These are phyloP conservation scores for Aureobasidium sp. DNA, from an alignment of 2,329 filamentous ascomycete genomes.

Conservation along the genomic window DNA sequence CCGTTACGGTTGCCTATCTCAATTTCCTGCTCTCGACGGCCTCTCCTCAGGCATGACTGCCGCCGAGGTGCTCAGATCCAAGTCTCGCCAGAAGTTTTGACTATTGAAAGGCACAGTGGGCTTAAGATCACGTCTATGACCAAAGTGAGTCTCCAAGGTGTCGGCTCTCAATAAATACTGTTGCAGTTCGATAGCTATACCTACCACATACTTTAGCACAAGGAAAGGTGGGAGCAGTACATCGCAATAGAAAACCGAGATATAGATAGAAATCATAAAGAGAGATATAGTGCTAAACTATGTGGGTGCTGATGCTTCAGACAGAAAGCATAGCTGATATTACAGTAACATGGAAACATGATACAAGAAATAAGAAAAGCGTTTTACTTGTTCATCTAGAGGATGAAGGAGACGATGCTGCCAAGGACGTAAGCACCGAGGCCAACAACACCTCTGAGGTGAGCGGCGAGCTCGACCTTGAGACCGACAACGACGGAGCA, in stretches of 20 bases:
- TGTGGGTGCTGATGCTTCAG: not conserved
- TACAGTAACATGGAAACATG: not conserved
- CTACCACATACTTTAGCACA: no score
- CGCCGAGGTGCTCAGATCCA: no score
- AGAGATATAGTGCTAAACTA: constrained; percentile 9
- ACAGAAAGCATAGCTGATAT: not conserved
- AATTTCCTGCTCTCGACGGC: no score
- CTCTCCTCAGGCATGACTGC: no score
- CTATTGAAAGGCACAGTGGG: no score
- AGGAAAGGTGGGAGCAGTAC: not conserved
- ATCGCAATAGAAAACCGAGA: not conserved
- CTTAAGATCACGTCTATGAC: no score
- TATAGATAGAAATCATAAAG: not conserved
- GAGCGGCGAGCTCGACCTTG: not conserved
- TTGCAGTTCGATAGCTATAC: no score
- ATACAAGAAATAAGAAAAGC: not conserved
- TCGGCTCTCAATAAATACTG: no score
- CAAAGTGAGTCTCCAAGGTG: not conserved
- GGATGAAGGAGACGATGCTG: not conserved
- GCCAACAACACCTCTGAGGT: not conserved
- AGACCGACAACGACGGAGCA: constrained; percentile 8
- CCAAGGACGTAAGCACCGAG: constrained; percentile 2
- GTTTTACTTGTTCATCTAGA: not conserved
- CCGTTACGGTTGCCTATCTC: no score
- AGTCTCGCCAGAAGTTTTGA: no score